Evolutionary conservation across 2,329 filamentous ascomycete genomes (phyloP), one percentile per base, ranked within the genome.

Genomic region (Mycogone perniciosa): DNA sequence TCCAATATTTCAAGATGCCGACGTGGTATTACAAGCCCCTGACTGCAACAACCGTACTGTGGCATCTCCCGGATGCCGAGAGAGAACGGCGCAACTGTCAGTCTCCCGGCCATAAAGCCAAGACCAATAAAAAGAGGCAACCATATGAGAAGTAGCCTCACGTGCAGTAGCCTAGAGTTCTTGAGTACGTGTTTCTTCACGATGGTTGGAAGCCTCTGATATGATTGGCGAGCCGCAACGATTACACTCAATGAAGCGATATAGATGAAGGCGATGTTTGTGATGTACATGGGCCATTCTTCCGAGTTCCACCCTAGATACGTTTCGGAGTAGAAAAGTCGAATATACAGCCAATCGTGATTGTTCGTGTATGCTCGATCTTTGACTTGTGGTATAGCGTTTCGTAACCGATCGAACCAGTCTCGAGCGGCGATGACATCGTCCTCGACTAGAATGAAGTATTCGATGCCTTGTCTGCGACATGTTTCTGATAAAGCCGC

Each of bases 271-370:
- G 58, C 11, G 8, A 58, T 60, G n/a, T 53, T 55, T 11, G 40
- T 30, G 1, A 56, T 11, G 29, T 68, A 66, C 4, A 43, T 48
- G 0, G 50, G 55, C 65, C 64, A 68, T 41, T 67, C 59, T 44
- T 67, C 64, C 1, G 58, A 61, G 46, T 68, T 68, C 65, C 66
- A 68, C 3, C 66, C 65, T 35, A 68, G 56, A 34, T 66, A 64
- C 2, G 58, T 60, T 41, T 68, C 66, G 0, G 65, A 64, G 42
- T 67, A 69, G 44, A 68, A 69, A 1, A 68, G 56, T 11, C 66
- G 57, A 6, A 68, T 57, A 43, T 68, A 68, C 8, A 67, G 48
- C 64, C 64, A 67, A 30, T 61, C 58, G 6, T 44, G 39, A n/a
- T 26, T 13, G 27, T 49, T 46, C 9, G 40, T 40, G n/a, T 34